Conservation (phyloP, 768 basidiomycete genomes). For the button mushroom (Agaricus bisporus) region DNA sequence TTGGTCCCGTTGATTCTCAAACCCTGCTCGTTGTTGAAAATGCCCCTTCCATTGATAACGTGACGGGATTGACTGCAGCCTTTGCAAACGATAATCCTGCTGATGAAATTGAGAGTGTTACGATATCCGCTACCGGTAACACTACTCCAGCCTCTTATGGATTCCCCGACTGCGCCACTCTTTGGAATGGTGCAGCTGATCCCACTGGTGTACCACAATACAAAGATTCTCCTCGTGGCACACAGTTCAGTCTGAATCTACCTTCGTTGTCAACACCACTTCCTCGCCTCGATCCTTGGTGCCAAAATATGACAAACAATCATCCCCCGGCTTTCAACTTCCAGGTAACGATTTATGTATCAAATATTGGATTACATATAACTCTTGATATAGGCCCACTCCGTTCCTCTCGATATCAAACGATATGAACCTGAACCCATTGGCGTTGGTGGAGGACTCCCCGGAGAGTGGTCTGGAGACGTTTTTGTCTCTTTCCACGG, state of each 20-base stretch:
- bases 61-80: constrained; percentile 28
- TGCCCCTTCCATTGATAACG: constrained; percentile 36
- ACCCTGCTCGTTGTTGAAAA: constrained; percentile 35
- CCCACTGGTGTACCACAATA: constrained; percentile 34
- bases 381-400: constrained; percentile 29
- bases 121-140: constrained; percentile 5
- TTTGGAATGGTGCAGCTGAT: constrained; percentile 38
- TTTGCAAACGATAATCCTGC: constrained; percentile 43
- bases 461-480: constrained; percentile 22
- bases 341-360: constrained; percentile 22
- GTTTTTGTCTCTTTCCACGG: constrained; percentile 43
- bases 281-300: constrained; percentile 26
- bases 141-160: constrained; percentile 25
- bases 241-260: constrained; percentile 33
- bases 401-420: constrained; percentile 41
- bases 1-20: not conserved
- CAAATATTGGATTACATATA: not conserved
- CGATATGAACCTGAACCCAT: constrained; percentile 22
- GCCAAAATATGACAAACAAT: constrained; percentile 27
- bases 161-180: constrained; percentile 37
- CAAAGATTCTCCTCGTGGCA: constrained; percentile 22
- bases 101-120: constrained; percentile 30
- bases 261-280: constrained; percentile 13
- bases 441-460: constrained; percentile 15
- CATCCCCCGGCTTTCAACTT: constrained; percentile 31